These are phyloP conservation scores for Talaromyces sp. DNA, from an alignment of 2,329 filamentous ascomycete species.

Conservation along the genomic window DNA sequence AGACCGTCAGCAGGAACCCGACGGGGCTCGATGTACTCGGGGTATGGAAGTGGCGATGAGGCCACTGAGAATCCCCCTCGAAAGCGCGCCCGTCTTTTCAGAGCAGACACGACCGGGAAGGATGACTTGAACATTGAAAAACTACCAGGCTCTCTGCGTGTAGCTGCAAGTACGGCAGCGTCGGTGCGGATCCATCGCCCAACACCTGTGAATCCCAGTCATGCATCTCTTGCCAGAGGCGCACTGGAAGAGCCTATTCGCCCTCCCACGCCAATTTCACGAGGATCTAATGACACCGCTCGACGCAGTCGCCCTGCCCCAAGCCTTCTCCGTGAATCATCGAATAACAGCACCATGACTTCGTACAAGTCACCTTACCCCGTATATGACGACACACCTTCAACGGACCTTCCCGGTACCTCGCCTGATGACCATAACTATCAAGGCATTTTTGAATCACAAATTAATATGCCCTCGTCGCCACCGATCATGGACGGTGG, in stretches of 20 bases:
- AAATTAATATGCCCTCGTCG: constrained; percentile 80
- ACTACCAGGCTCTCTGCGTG: constrained; percentile 72
- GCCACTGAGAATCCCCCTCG: constrained; percentile 53
- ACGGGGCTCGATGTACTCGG: constrained; percentile 40
- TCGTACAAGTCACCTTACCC: constrained; percentile 38
- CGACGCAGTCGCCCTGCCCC: constrained; percentile 30
- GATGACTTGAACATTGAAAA: constrained; percentile 61
- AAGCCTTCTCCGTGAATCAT: constrained; percentile 59
- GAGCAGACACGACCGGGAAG: constrained; percentile 65
- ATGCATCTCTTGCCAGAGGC: constrained; percentile 21
- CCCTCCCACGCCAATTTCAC: constrained; percentile 41
- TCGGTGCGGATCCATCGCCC: constrained; percentile 82
- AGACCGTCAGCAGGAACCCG: constrained; percentile 19
- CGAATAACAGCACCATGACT: constrained; percentile 38
- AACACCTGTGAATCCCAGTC: constrained; percentile 43
- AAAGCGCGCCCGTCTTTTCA: constrained; percentile 74
- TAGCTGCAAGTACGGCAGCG: constrained; percentile 84
- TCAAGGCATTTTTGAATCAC: constrained; percentile 55
- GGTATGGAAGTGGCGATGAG: constrained; percentile 70
- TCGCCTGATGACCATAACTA: constrained; percentile 48
- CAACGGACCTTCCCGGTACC: constrained; percentile 41
- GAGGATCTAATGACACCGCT: constrained; percentile 19
- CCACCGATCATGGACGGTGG: constrained; percentile 69
- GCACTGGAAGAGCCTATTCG: constrained; percentile 40
- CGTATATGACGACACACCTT: constrained; percentile 27